Conservation (phyloP, 768 basidiomycete species). For the Rhodocollybia butyracea region DNA sequence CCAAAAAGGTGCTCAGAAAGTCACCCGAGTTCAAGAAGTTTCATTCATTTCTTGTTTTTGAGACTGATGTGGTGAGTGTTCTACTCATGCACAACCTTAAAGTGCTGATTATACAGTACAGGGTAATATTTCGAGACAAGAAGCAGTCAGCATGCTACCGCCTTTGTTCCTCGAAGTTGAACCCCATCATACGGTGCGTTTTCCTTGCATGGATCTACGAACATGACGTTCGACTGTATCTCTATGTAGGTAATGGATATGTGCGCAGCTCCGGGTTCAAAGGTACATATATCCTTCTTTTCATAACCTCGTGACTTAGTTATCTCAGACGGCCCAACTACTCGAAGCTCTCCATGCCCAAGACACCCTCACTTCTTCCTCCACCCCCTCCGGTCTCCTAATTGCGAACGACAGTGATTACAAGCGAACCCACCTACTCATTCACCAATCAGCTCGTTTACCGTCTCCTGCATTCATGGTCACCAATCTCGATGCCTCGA, state of each 20-base stretch:
- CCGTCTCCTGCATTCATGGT: conserved; percentile 92
- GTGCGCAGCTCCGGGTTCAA: conserved; percentile 98
- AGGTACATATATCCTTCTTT: conserved; percentile 43
- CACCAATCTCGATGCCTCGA: conserved; percentile 93
- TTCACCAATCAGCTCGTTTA: conserved; percentile 94
- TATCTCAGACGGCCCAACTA: conserved; percentile 81
- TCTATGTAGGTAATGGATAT: conserved; percentile 78
- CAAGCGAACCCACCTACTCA: conserved; percentile 92
- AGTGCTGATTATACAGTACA: conserved; percentile 23
- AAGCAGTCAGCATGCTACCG: conserved; percentile 99
- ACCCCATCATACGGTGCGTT: conserved; percentile 76
- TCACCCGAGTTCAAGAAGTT: conserved; percentile 90
- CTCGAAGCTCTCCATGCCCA: conserved; percentile 91
- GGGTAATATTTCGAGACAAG: conserved; percentile 96
- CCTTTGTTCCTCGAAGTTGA: conserved; percentile 93
- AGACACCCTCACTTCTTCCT: conserved; percentile 58
- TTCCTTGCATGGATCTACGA: not conserved
- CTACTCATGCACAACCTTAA: not conserved
- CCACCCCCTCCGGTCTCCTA: conserved; percentile 79
- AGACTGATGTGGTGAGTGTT: conserved; percentile 87
- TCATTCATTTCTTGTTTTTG: conserved; percentile 94
- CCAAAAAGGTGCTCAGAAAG: conserved; percentile 85
- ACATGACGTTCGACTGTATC: conserved; percentile 1
- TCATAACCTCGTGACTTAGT: not conserved
- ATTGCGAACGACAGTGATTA: conserved; percentile 95